Conservation (phyloP, 2,329 filamentous ascomycete genomes). For the Hymenoscyphus infarciens region DNA sequence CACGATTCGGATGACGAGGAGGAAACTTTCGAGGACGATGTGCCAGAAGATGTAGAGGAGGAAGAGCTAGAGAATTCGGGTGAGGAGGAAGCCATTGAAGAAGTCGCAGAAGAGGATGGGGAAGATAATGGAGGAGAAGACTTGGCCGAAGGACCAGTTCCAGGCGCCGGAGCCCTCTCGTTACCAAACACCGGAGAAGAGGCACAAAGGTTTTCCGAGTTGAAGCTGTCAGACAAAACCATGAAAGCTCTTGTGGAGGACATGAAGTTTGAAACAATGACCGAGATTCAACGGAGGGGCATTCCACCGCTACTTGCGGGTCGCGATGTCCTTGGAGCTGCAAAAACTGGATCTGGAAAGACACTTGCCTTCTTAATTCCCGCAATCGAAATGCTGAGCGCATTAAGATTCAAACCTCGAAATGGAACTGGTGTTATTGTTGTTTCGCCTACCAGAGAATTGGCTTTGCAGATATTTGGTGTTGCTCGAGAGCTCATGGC, state of each 20-base stretch:
- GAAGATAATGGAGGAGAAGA: constrained; percentile 19
- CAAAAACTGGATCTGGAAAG: constrained; percentile 95
- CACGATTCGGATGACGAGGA: constrained; percentile 31
- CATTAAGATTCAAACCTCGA: constrained; percentile 88
- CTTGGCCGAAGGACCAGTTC: constrained; percentile 20
- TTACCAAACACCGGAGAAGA: constrained; percentile 23
- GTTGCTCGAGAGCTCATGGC: constrained; percentile 91
- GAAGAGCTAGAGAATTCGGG: constrained; percentile 30
- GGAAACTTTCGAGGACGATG: constrained; percentile 29
- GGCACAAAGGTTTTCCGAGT: constrained; percentile 42
- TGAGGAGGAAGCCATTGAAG: constrained; percentile 21
- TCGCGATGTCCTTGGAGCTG: constrained; percentile 87
- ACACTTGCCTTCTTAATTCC: constrained; percentile 93
- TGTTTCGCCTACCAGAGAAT: constrained; percentile 87
- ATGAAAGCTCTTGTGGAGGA: constrained; percentile 75
- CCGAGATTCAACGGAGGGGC: constrained; percentile 82
- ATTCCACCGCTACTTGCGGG: constrained; percentile 88
- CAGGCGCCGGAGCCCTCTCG: constrained; percentile 23
- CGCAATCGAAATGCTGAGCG: constrained; percentile 86
- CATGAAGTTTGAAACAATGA: constrained; percentile 96
- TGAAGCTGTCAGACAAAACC: constrained; percentile 84
- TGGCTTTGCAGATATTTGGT: constrained; percentile 93
- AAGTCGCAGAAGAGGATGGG: constrained; percentile 17
- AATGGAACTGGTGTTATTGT: constrained; percentile 92
- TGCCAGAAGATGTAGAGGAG: constrained; percentile 31